Conservation (phyloP, 148 eudicot species). For the Dysphania ambrosioides region DNA sequence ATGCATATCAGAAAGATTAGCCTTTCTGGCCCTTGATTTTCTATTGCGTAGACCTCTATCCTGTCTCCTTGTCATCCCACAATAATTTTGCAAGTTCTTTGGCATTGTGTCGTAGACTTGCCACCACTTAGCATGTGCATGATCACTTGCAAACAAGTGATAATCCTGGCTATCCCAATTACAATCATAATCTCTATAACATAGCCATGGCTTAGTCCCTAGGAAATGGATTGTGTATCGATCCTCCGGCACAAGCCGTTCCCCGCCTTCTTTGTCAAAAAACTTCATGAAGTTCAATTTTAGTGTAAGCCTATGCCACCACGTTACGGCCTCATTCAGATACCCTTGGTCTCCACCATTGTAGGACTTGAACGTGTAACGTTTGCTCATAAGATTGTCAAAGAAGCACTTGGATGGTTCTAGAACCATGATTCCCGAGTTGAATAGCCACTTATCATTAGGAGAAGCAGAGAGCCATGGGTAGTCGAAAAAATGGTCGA, state of each 20-base stretch:
- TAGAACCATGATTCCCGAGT: conserved; percentile 66
- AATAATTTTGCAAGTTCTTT: conserved; percentile 34
- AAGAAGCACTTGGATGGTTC: conserved; percentile 72
- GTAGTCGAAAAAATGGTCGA: conserved; percentile 51
- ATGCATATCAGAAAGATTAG: conserved; percentile 38
- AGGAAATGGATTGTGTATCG: conserved; percentile 54
- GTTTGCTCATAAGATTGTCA: conserved; percentile 42
- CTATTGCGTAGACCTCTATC: conserved; percentile 31
- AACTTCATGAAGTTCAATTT: conserved; percentile 45
- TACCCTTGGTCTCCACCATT: conserved; percentile 87
- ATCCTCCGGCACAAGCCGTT: conserved; percentile 30
- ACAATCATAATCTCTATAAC: conserved; percentile 62
- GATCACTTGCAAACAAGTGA: conserved; percentile 48
- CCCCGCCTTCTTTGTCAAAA: conserved; percentile 17
- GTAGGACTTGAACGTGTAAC: conserved; percentile 38
- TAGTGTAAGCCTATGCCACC: conserved; percentile 64
- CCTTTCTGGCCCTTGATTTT: conserved; percentile 39
- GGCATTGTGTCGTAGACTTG: conserved; percentile 54
- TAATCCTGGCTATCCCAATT: conserved; percentile 52
- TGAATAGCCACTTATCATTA: conserved; percentile 43
- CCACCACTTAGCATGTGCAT: conserved; percentile 62
- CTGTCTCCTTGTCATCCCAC: conserved; percentile 35
- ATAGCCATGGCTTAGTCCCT: conserved; percentile 77
- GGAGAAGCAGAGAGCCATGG: conserved; percentile 57
- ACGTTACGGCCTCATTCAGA: conserved; percentile 58